Percentiles rank a stretch among this genome's conserved stretches.
Conservation (phyloP, 331 rosid genomes). For the Dryas integrifolia region DNA sequence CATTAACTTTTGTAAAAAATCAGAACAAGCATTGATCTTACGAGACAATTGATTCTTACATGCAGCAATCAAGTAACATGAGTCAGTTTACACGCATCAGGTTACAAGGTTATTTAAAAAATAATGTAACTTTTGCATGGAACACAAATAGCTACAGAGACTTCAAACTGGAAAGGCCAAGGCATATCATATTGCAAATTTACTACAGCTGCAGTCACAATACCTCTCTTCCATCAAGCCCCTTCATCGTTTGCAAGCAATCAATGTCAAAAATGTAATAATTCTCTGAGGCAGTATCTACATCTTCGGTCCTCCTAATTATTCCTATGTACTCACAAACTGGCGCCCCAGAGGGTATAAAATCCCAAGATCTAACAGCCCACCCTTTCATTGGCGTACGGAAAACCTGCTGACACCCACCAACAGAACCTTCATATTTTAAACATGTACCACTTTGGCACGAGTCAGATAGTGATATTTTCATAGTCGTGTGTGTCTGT, state of each 20-base stretch:
- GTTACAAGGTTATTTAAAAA: background rate
- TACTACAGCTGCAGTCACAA: background rate
- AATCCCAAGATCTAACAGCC: conserved; percentile 99
- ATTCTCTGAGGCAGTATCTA: conserved; percentile 59
- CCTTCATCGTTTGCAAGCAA: conserved; percentile 89
- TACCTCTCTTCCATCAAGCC: conserved; percentile 97
- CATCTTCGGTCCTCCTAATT: conserved; percentile 69
- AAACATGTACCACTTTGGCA: background rate
- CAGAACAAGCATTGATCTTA: background rate
- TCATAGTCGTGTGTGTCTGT: background rate
- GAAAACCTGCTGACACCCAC: conserved; percentile 55
- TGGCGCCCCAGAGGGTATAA: conserved; percentile 95
- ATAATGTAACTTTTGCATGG: background rate
- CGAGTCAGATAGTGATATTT: background rate
- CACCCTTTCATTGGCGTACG: conserved; percentile 92
- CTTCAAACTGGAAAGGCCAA: background rate
- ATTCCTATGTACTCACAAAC: conserved; percentile 89
- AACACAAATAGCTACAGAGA: background rate
- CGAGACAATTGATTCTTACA: background rate
- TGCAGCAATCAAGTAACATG: background rate
- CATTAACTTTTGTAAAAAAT: background rate
- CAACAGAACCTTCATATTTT: background rate
- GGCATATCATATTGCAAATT: background rate
- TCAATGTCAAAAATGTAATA: conserved; percentile 89
- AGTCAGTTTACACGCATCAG: background rate